Percentiles rank a stretch among this genome's conserved stretches.
Conservation (phyloP, 495 filamentous ascomycete species). For the Cercophora sp. region DNA sequence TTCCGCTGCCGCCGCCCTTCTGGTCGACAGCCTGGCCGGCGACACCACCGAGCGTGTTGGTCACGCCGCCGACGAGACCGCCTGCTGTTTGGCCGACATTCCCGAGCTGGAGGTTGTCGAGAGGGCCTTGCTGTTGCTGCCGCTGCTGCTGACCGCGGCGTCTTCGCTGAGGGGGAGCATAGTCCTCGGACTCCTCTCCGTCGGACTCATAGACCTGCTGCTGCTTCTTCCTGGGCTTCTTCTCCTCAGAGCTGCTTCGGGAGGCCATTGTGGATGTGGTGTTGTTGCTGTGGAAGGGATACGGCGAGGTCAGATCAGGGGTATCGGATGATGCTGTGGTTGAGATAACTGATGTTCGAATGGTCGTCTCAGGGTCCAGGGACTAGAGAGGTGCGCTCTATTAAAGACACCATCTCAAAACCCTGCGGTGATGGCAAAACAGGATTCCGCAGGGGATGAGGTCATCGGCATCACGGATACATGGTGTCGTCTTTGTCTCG, state of each 20-base stretch:
- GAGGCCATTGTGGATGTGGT: conserved; percentile 27
- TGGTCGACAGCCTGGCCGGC: conserved; percentile 41
- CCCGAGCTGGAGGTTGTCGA: conserved; percentile 58
- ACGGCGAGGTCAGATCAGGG: background rate
- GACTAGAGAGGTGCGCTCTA: conserved; percentile 12
- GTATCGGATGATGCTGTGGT: background rate
- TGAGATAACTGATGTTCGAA: conserved; percentile 1
- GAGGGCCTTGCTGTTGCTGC: conserved; percentile 46
- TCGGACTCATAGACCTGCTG: conserved; percentile 39
- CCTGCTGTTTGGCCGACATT: conserved; percentile 64
- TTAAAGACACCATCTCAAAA: conserved; percentile 15
- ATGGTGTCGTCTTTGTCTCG: background rate
- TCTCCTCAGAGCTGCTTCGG: conserved; percentile 33
- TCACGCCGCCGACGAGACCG: conserved; percentile 54
- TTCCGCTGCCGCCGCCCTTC: conserved; percentile 48
- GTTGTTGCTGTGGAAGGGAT: background rate
- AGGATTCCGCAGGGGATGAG: conserved; percentile 22
- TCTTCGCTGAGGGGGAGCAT: conserved; percentile 31
- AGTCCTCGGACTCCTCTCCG: conserved; percentile 37
- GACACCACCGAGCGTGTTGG: conserved; percentile 55
- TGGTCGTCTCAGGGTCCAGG: background rate
- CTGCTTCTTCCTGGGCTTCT: conserved; percentile 26
- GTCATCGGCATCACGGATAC: conserved; percentile 19
- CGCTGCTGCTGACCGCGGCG: conserved; percentile 36
- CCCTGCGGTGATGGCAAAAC: conserved; percentile 17